Conservation (phyloP, 2,329 filamentous ascomycete species). For the Trichophyton equinum region DNA sequence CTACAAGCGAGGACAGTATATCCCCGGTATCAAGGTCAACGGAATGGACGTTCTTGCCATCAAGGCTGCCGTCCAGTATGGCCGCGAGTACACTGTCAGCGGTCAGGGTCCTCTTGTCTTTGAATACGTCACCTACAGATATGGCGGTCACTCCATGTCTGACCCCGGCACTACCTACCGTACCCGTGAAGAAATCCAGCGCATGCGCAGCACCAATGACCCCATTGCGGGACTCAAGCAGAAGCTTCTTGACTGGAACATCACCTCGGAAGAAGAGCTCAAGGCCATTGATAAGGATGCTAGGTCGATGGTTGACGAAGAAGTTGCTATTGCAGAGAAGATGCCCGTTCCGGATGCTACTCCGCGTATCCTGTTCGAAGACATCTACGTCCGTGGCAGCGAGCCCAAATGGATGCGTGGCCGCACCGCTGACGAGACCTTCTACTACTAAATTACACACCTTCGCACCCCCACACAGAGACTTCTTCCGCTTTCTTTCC, state of each 20-base stretch:
- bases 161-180: conserved; percentile 98
- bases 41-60: conserved; percentile 98
- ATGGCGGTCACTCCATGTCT: conserved; percentile 99
- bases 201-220: conserved; percentile 98
- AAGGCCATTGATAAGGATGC: conserved; percentile 95
- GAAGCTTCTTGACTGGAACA: conserved; percentile 92
- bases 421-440: conserved; percentile 82
- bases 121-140: conserved; percentile 98
- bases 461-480: neutral
- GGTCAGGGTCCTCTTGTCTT: conserved; percentile 90
- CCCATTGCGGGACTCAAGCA: conserved; percentile 96
- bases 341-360: conserved; percentile 72
- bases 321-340: conserved; percentile 80
- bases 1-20: conserved; percentile 99
- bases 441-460: conserved; percentile 48
- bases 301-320: conserved; percentile 68
- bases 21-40: conserved; percentile 98
- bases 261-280: conserved; percentile 85
- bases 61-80: conserved; percentile 90
- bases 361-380: conserved; percentile 79
- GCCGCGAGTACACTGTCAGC: conserved; percentile 69
- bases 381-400: conserved; percentile 81
- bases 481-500: neutral
- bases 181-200: conserved; percentile 97
- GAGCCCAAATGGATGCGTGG: conserved; percentile 84